Base-by-base conservation (phyloP, 176 grass and related monocot genomes). In the Otatea glauca region DNA sequence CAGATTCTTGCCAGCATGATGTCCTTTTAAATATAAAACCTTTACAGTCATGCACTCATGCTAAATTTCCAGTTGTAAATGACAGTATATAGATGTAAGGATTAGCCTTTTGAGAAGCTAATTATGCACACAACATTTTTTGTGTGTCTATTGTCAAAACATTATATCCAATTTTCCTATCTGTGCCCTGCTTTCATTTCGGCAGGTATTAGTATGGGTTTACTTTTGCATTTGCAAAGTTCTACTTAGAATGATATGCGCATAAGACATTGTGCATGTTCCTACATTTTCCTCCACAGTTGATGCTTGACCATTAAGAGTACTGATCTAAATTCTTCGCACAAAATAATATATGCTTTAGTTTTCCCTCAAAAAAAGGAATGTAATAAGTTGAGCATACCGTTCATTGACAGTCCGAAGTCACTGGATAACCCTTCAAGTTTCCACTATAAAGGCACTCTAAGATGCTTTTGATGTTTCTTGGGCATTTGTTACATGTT, bases 31-130 rank as follows among this genome's bases (percentile, higher is more conserved):
- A 77, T 74, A 83, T 78, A 23, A 53, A n/a, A 65, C 55, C 55
- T 74, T 87, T 87, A 83, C 67, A 68, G 10, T 50, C 21, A 35
- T 87, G 34, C 68, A 53, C 16, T 42, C 27, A 51, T 72, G 42
- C 80, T 68, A 87, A 65, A n/a, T 68, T 85, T 80, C 10, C 18
- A 61, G 34, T 45, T 87, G 75, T 84, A 79, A 45, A 14, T 68
- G n/a, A 74, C 35, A 61, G 7, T 34, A 58, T 29, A 51, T 5
- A 86, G 21, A 79, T 79, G 50, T 17, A 38, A 75, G 18, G 13
- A 35, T 66, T 66, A n/a, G 15, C 62, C 34, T 87, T 83, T 77
- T 54, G 56, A 37, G 37, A 82, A 56, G 63, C 71, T 63, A 43
- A 27, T 4, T 15, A 64, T 54, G 42, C 72, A 62, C 6, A 2